A percentile compares a stretch with the other conserved stretches of the same genome.
Evolutionary conservation across 768 basidiomycete species (phyloP).

Genomic region (Thelephora aurantiotincta): DNA sequence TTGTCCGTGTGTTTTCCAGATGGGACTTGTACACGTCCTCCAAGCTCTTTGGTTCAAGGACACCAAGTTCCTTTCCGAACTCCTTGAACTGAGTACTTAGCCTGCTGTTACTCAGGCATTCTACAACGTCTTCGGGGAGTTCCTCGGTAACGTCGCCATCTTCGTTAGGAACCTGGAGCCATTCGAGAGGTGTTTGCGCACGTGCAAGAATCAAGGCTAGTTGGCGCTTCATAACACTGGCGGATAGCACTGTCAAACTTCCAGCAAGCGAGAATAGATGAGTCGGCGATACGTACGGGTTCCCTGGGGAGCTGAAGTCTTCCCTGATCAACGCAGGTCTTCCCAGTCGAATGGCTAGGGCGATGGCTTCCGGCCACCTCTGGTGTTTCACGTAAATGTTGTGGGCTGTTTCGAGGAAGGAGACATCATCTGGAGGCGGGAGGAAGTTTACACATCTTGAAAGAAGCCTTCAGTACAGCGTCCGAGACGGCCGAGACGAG

Average conservation of each 20-base stretch:
- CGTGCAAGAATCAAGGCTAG: slow-evolving; percentile 90
- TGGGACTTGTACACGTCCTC: slow-evolving; percentile 98
- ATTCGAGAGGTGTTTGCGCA: slow-evolving; percentile 80
- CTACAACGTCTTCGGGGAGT: slow-evolving; percentile 67
- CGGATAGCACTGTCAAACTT: slow-evolving; percentile 21
- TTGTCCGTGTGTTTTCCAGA: slow-evolving; percentile 77
- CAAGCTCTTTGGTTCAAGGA: slow-evolving; percentile 75
- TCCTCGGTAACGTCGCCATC: slow-evolving; percentile 45
- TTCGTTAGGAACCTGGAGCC: slow-evolving; percentile 47
- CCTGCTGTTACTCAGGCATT: slow-evolving; percentile 76
- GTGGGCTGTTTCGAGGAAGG: slow-evolving; percentile 83
- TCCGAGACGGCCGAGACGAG: background rate
- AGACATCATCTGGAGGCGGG: slow-evolving; percentile 82
- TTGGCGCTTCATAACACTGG: slow-evolving; percentile 72
- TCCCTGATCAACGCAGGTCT: slow-evolving; percentile 68
- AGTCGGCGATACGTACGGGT: slow-evolving; percentile 42
- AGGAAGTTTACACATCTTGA: slow-evolving; percentile 76
- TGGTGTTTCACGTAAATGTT: slow-evolving; percentile 76
- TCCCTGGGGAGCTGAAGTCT: slow-evolving; percentile 83
- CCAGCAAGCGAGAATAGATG: background rate
- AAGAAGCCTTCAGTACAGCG: slow-evolving; percentile 5
- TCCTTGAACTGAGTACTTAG: slow-evolving; percentile 76
- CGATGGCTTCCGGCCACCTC: slow-evolving; percentile 84
- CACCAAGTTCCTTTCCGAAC: slow-evolving; percentile 90
- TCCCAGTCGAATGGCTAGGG: slow-evolving; percentile 73